phyloP scores from a whole-genome alignment of 805 yeast species.

The Trichomonascus vanleenenianus region DNA sequence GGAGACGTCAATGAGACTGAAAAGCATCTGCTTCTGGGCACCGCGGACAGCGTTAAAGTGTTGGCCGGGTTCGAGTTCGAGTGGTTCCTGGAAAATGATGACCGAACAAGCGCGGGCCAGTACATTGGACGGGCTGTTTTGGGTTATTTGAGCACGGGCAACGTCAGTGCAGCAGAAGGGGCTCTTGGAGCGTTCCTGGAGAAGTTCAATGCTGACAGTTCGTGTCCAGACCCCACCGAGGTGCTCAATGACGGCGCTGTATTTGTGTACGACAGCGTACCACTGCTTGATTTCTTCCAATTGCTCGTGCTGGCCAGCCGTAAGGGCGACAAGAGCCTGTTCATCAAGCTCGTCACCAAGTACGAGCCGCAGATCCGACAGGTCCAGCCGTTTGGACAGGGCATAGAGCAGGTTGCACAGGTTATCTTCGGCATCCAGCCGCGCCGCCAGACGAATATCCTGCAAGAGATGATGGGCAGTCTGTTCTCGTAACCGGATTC shows the following conservation, averaged over 20 bases:
- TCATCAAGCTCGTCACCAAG: slow-evolving; percentile 42
- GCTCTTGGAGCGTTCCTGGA: slow-evolving; percentile 34
- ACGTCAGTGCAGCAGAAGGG: slow-evolving; percentile 49
- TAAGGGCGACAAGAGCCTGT: slow-evolving; percentile 45
- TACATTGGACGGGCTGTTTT: slow-evolving; percentile 54
- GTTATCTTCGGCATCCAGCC: slow-evolving; percentile 52
- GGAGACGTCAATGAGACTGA: slow-evolving; percentile 61
- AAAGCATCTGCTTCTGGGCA: slow-evolving; percentile 61
- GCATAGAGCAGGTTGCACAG: slow-evolving; percentile 52
- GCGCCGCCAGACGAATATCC: slow-evolving; percentile 45
- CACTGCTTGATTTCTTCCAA: slow-evolving; percentile 61
- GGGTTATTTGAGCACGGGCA: slow-evolving; percentile 63
- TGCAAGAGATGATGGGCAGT: slow-evolving; percentile 73
- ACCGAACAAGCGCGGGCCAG: slow-evolving; percentile 21
- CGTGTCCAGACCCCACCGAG: slow-evolving; percentile 10
- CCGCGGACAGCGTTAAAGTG: slow-evolving; percentile 38
- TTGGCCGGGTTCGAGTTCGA: slow-evolving; percentile 42
- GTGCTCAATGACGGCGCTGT: slow-evolving; percentile 29
- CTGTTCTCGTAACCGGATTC: slow-evolving; percentile 38
- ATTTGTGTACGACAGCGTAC: slow-evolving; percentile 35
- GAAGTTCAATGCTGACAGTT: slow-evolving; percentile 21
- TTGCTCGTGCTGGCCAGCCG: slow-evolving; percentile 54
- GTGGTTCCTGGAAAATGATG: slow-evolving; percentile 35
- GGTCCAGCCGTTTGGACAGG: slow-evolving; percentile 33
- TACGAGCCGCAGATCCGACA: slow-evolving; percentile 34